phyloP scores from a whole-genome alignment of 805 yeast species.

The Candida silvatica region DNA sequence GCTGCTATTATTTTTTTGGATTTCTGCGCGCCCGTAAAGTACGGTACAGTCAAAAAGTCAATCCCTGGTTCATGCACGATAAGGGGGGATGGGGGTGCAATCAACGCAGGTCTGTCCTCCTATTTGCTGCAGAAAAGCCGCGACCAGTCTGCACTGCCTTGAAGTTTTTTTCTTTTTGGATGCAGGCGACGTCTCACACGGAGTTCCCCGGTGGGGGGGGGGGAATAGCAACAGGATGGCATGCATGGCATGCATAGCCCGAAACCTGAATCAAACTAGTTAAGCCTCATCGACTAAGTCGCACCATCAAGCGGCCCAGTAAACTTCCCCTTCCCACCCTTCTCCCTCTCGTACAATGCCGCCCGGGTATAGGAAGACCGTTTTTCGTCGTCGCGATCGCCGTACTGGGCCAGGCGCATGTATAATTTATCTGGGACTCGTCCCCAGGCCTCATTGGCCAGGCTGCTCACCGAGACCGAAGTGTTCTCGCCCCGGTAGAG shows the following conservation, averaged over 20 bases:
- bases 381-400: conserved; percentile 12
- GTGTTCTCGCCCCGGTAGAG: conserved; percentile 49
- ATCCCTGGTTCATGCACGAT: no score
- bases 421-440: conserved; percentile 33
- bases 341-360: neutral
- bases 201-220: conserved; percentile 46
- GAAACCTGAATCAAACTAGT: no score
- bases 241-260: no score
- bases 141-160: no score
- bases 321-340: neutral
- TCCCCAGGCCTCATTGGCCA: conserved; percentile 21
- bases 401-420: conserved; percentile 41
- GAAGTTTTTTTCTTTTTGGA: no score
- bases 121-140: no score
- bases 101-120: no score
- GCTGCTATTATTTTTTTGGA: no score
- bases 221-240: conserved; percentile 30
- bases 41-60: no score
- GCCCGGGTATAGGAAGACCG: conserved; percentile 63
- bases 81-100: no score
- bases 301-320: neutral
- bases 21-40: no score
- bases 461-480: conserved; percentile 29
- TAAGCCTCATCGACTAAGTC: neutral
- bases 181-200: no score